phyloP scores from a whole-genome alignment of 2,329 filamentous ascomycete species.

The Neofusicoccum sp. region DNA sequence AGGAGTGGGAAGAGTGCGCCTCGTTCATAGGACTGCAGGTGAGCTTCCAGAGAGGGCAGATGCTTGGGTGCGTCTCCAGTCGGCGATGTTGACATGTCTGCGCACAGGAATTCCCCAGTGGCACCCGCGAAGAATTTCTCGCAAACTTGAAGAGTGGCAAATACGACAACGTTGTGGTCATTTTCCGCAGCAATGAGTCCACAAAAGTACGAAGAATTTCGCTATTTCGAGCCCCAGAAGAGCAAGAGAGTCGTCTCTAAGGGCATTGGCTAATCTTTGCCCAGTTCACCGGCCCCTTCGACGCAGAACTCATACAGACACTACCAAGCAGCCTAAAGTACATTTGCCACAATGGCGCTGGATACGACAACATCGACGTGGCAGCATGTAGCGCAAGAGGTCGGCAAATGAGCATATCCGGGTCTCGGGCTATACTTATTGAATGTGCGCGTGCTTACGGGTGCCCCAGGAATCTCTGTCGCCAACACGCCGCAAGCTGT shows the following conservation, averaged over 20 bases:
- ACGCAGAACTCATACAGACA: conserved; percentile 43
- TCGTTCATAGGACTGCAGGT: conserved; percentile 34
- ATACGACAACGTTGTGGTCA: conserved; percentile 55
- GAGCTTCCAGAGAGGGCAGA: not conserved
- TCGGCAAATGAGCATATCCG: not conserved
- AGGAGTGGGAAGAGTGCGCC: conserved; percentile 46
- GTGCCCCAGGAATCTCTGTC: conserved; percentile 40
- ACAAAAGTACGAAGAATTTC: conserved; percentile 38
- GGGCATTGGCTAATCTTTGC: not conserved
- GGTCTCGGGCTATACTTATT: conserved; percentile 26
- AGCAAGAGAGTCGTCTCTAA: no score
- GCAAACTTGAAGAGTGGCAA: conserved; percentile 53
- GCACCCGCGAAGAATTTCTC: conserved; percentile 56
- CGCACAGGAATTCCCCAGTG: conserved; percentile 52
- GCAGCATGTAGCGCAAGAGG: conserved; percentile 48
- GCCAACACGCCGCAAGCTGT: conserved; percentile 49
- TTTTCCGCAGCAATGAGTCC: conserved; percentile 60
- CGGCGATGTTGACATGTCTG: not conserved
- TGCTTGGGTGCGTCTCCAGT: not conserved
- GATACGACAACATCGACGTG: conserved; percentile 61
- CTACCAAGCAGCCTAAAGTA: conserved; percentile 45
- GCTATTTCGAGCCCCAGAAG: not conserved
- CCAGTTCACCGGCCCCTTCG: conserved; percentile 45
- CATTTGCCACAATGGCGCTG: conserved; percentile 50
- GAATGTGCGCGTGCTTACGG: not conserved